Base-by-base conservation (phyloP, 2,329 filamentous ascomycete species). In the Magnaporthiopsis incrustans region DNA sequence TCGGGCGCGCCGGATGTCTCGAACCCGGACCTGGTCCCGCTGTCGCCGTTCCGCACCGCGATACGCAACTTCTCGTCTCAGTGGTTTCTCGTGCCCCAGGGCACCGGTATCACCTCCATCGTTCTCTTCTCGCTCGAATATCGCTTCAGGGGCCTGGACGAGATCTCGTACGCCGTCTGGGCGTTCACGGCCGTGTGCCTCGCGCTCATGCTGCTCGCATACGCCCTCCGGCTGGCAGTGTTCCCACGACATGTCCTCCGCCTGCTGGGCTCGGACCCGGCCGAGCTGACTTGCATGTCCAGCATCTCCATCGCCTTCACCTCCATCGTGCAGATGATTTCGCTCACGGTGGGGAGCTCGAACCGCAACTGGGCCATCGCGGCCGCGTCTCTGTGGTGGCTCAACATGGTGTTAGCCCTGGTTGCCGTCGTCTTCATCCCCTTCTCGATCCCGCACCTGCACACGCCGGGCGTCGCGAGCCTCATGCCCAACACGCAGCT, bases 351-450 rank as follows among this genome's bases (percentile, higher is more conserved):
- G 2, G 70, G 38, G 22, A 56, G 18, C 44, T 27, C 25, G 3
- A n/a, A 22, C 27, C 33, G 10, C 63, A 70, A 73, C 63, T 74
- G 71, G 66, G 68, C 70, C 25, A 61, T 63, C 15, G 67, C 68
- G 14, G 69, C 72, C 6, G 76, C 73, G 64, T 68, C 77, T 18
- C 70, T 79, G 32, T 79, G 77, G 77, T 79, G 77, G 76, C 69
- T 77, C 18, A 70, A 72, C 27, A 71, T 72, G 4, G 69, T 61
- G 1, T 69, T 77, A 58, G 72, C 75, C 10, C 59, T 75, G 1
- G 15, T 71, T 25, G 68, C 69, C n/a, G 69, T 72, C 53, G 67
- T 77, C 59, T 67, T 67, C 3, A 72, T 75, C 30, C 75, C 75
- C 1, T 75, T 75, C 57, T 62, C 75, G 38, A 64, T 76, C 26